phyloP scores from a whole-genome alignment of 2,329 filamentous ascomycete genomes.

The Cadophora sp. region DNA sequence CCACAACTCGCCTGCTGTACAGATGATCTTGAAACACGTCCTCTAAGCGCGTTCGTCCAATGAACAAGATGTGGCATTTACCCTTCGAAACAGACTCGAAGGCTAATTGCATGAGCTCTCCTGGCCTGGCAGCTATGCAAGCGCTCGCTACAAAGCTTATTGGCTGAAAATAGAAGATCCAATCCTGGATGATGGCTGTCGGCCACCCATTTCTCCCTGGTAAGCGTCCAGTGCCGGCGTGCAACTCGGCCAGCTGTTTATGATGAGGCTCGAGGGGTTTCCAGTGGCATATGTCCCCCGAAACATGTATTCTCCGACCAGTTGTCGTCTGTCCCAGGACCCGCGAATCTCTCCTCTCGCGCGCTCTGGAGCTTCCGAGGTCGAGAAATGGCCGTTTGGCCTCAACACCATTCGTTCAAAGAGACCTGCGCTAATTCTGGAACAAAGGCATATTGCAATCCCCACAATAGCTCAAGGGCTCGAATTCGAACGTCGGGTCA shows the following conservation, averaged over 20 bases:
- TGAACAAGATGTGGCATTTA: conserved; percentile 24
- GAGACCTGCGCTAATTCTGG: conserved; percentile 27
- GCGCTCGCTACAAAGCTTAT: conserved; percentile 33
- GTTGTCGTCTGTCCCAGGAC: conserved; percentile 35
- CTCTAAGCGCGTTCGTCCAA: conserved; percentile 38
- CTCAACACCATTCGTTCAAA: conserved; percentile 34
- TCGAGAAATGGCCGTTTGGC: conserved; percentile 29
- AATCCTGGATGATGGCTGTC: conserved; percentile 29
- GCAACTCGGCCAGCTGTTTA: conserved; percentile 26
- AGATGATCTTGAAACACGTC: conserved; percentile 38
- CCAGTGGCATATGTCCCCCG: conserved; percentile 24
- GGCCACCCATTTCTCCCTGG: conserved; percentile 25
- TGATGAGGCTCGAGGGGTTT: conserved; percentile 36
- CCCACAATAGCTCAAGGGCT: conserved; percentile 26
- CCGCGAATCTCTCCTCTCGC: conserved; percentile 23
- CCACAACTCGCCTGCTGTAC: conserved; percentile 15
- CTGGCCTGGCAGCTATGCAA: conserved; percentile 33
- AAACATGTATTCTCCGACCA: conserved; percentile 32
- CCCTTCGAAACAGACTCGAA: conserved; percentile 36
- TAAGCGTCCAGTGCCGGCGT: conserved; percentile 18
- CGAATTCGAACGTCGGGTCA: conserved; percentile 3
- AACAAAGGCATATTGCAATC: conserved; percentile 31
- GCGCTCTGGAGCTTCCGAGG: conserved; percentile 31
- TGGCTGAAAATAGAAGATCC: conserved; percentile 29
- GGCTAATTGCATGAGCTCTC: conserved; percentile 26